A percentile compares a stretch with the other conserved stretches of the same genome.
These are phyloP conservation scores for Pythium dissimile DNA, from an alignment of 352 stramenopile genomes.

Conservation along the genomic window DNA sequence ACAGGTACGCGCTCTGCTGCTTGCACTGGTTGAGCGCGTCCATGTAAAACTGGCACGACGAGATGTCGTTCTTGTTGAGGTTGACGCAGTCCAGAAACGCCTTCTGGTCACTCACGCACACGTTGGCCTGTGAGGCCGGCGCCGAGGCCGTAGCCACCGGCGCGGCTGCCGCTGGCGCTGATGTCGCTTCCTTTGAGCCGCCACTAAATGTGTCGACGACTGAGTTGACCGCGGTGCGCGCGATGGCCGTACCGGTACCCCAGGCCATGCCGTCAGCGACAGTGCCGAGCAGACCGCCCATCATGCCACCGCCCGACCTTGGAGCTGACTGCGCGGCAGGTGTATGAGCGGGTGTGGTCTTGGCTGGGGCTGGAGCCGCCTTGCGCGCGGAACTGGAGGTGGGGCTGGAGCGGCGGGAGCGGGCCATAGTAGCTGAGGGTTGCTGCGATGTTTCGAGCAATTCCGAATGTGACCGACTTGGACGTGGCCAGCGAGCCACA, in stretches of 20 bases:
- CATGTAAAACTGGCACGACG: constrained; percentile 83
- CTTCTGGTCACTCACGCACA: constrained; percentile 67
- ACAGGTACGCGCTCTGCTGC: constrained; percentile 62
- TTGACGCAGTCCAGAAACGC: constrained; percentile 80
- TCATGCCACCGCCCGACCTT: constrained; percentile 62
- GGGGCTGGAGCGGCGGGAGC: constrained; percentile 55
- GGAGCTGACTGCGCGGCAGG: constrained; percentile 26
- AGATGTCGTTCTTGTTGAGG: constrained; percentile 72
- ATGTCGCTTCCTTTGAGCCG: constrained; percentile 24
- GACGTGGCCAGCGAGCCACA: neutral
- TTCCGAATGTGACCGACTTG: neutral
- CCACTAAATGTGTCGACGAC: constrained; percentile 64
- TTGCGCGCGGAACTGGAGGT: constrained; percentile 38
- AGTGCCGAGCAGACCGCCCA: constrained; percentile 91
- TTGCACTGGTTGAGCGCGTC: constrained; percentile 83
- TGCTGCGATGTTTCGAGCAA: neutral
- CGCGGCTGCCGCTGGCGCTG: constrained; percentile 14
- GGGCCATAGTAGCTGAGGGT: constrained; percentile 39
- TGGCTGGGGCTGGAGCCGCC: constrained; percentile 25
- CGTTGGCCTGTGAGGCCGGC: constrained; percentile 16
- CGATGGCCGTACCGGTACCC: constrained; percentile 94
- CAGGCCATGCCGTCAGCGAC: constrained; percentile 97
- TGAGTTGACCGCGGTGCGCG: constrained; percentile 82
- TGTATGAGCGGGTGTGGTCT: constrained; percentile 29
- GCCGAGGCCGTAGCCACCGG: constrained; percentile 11